phyloP scores from a whole-genome alignment of 257 asterid genomes.

The Ajuga chamaepitys region DNA sequence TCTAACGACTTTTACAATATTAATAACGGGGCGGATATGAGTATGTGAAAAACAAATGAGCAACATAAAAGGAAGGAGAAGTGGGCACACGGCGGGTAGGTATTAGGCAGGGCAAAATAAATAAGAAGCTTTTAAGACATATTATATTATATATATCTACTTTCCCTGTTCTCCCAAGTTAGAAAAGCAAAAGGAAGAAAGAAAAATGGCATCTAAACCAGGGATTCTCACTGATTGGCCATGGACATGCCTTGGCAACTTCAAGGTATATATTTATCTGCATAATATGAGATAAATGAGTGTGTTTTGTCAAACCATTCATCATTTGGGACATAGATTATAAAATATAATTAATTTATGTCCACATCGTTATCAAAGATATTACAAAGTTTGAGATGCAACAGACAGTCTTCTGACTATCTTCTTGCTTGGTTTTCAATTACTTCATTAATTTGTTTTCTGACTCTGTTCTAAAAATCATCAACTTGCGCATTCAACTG shows the following conservation, averaged over 20 bases:
- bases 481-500: too few species aligned
- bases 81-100: slow-evolving; percentile 12
- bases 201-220: slow-evolving; percentile 67
- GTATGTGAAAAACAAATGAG: neutral
- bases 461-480: too few species aligned
- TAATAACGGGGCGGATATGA: too few species aligned
- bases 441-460: too few species aligned
- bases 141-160: neutral
- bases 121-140: slow-evolving; percentile 4
- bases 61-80: neutral
- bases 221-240: slow-evolving; percentile 88
- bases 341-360: too few species aligned
- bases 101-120: slow-evolving; percentile 5
- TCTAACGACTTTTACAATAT: too few species aligned
- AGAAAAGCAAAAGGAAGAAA: neutral
- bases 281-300: neutral
- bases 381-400: too few species aligned
- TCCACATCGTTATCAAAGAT: too few species aligned
- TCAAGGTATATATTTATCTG: slow-evolving; percentile 29
- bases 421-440: too few species aligned
- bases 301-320: neutral
- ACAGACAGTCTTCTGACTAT: too few species aligned
- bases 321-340: too few species aligned
- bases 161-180: neutral
- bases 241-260: slow-evolving; percentile 69